Evolutionary conservation across 495 filamentous ascomycete genomes (phyloP), one percentile per base, ranked within the genome.

Genomic region (Poronia punctata): DNA sequence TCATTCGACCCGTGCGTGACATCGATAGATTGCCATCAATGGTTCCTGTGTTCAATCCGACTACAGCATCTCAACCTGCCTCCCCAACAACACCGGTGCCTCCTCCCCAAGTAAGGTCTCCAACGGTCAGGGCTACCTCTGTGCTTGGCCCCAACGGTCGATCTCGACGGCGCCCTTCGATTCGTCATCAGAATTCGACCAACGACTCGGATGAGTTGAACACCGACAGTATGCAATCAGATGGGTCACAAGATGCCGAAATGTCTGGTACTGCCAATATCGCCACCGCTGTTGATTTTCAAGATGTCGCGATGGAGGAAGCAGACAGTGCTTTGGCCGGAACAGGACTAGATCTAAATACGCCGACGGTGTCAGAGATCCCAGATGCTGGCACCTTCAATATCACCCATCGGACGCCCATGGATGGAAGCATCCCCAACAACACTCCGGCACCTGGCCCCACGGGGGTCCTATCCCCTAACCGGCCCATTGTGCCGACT

Each of bases 71-170:
- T 6, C 92, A 95, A 53, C 92, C 92, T 1, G 84, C 87, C 38
- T 95, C 90, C 7, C 92, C 92, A 1, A 95, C 88, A 8, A 98
- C 92, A 1, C 92, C 90, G 7, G 74, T 83, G 36, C 84, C 84
- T 26, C 80, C 79, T 0, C 61, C 67, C 1, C 70, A 73, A 32
- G 55, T 70, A 32, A 64, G 68, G 29, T 73, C 72, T 6, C 69
- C 71, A 3, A 68, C 67, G 7, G 64, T 77, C 42, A 60, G 72
- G 49, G 53, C 80, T 54, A 55, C 67, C 48, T 65, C 78, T 45
- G 55, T 71, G 38, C 60, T 67, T 52, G 50, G 63, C 42, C 48
- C 74, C 42, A 48, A 56, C 40, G 34, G 54, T 53, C 52, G 67
- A 54, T 54, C 70, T 9, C 61, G 71, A 38, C 66, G 77, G 35